Evolutionary conservation across 352 stramenopile species (phyloP), one percentile per base, ranked within the genome.

Genomic region (Globisporangium camurandrum): DNA sequence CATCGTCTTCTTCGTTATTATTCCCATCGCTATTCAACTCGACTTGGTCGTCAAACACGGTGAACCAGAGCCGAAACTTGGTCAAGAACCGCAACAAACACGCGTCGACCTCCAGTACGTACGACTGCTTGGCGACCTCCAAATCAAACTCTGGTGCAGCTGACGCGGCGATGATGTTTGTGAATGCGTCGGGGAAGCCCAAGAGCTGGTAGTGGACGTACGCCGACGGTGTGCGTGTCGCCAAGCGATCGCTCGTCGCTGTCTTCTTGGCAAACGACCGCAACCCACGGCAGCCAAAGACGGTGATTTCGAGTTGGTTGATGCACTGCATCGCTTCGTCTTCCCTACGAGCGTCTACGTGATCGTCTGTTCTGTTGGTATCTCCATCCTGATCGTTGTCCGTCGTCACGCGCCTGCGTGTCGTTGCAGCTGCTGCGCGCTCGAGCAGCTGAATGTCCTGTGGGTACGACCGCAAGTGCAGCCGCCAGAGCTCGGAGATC

Each of bases 201-300:
- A 97, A 65, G 7, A 97, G 60, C 56, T 97, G 87, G 52, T 95
- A 96, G 55, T 96, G 86, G 1, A 89, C 84, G 46, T 96, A 97
- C 1, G 87, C 66, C 10, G 72, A 89, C 14, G 75, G 81, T n/a
- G n/a, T n/a, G n/a, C n/a, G n/a, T n/a, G n/a, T n/a, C n/a, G n/a
- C n/a, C 8, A 68, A 54, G 26, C 56, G 68, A 30, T 66, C 69
- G 38, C 73, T 30, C 1, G n/a, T 41, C 16, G 16, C n/a, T 17
- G 6, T 57, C 19, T 65, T 74, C 47, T 79, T 71, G 8, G 58
- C 62, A 28, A 71, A 75, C 2, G 69, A 79, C 3, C 49, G 60
- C 24, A 91, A 64, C 0, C 75, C 73, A 14, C 69, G 64, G 46
- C 79, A 91, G 0, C 57, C 76, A 64, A 88, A 78, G 4, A 91